Conservation (phyloP, 176 grass and related monocot species). For the Paspalum notatum region DNA sequence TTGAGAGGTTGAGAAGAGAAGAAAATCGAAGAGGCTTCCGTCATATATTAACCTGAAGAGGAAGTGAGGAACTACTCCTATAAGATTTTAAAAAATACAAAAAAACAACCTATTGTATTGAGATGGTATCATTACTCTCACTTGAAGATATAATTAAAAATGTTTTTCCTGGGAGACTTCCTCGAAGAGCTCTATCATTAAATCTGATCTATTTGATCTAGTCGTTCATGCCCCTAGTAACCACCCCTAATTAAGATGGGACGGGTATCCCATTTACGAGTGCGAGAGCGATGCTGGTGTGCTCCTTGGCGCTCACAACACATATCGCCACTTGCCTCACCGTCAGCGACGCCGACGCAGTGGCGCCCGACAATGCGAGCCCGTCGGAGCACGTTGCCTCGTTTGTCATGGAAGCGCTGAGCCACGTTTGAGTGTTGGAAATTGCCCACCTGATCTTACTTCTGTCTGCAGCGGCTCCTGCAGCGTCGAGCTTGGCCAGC, state of each 20-base stretch:
- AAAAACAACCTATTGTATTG: too few species aligned
- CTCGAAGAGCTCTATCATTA: too few species aligned
- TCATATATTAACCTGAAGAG: too few species aligned
- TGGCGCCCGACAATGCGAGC: background rate
- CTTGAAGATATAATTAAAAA: too few species aligned
- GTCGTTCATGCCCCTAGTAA: too few species aligned
- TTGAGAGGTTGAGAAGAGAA: too few species aligned
- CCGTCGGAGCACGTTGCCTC: conserved; percentile 68
- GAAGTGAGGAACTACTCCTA: too few species aligned
- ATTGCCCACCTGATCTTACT: conserved; percentile 50
- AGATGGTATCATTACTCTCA: too few species aligned
- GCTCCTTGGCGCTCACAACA: conserved; percentile 34
- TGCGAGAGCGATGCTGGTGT: conserved; percentile 60
- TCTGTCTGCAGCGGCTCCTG: conserved; percentile 15
- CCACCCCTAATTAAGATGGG: background rate
- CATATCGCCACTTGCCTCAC: conserved; percentile 36
- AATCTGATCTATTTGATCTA: too few species aligned
- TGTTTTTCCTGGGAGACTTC: too few species aligned
- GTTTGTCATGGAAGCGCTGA: conserved; percentile 64
- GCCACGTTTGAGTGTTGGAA: conserved; percentile 69
- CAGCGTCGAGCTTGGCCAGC: conserved; percentile 23
- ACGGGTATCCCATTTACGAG: conserved; percentile 51
- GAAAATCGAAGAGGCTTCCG: too few species aligned
- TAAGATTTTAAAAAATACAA: too few species aligned
- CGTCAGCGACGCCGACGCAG: background rate